Evolutionary conservation across 768 basidiomycete genomes (phyloP).

Genomic region (Boletus edulis): DNA sequence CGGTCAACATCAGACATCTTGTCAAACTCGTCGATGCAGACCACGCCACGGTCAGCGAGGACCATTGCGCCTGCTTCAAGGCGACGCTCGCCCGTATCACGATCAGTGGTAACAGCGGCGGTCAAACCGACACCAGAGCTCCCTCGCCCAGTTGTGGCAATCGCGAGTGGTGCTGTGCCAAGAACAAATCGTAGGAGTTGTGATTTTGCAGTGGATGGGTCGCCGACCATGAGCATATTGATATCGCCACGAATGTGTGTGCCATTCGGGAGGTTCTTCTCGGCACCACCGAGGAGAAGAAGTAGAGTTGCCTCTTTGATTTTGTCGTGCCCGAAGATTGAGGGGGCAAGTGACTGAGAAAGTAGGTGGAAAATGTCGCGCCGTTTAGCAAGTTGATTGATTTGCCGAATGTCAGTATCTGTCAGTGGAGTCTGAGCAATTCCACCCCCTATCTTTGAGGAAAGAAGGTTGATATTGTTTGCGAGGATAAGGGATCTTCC

Average conservation of each 20-base stretch:
- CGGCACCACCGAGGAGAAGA: constrained; percentile 91
- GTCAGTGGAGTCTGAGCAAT: constrained; percentile 92
- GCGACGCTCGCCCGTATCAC: constrained; percentile 94
- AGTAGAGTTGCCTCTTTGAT: constrained; percentile 95
- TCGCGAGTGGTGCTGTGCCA: constrained; percentile 93
- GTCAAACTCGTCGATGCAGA: constrained; percentile 99
- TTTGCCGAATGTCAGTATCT: constrained; percentile 91
- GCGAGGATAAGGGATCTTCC: constrained; percentile 86
- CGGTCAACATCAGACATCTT: constrained; percentile 99
- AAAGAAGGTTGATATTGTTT: constrained; percentile 92
- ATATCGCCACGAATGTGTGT: constrained; percentile 99
- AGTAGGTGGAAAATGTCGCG: constrained; percentile 84
- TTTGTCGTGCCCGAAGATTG: constrained; percentile 94
- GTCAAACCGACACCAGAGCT: constrained; percentile 99
- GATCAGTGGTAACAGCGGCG: constrained; percentile 97
- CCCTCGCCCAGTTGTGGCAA: constrained; percentile 97
- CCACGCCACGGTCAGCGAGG: constrained; percentile 96
- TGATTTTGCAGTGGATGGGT: constrained; percentile 97
- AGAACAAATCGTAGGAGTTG: constrained; percentile 96
- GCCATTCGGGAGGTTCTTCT: constrained; percentile 96
- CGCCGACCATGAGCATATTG: constrained; percentile 99
- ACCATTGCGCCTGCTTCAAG: constrained; percentile 99
- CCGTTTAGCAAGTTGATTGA: constrained; percentile 90
- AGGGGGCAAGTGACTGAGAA: constrained; percentile 94
- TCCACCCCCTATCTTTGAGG: constrained; percentile 92